Evolutionary conservation across 2,329 filamentous ascomycete genomes (phyloP), one percentile per base, ranked within the genome.

Genomic region (Colletotrichum nymphaeae): DNA sequence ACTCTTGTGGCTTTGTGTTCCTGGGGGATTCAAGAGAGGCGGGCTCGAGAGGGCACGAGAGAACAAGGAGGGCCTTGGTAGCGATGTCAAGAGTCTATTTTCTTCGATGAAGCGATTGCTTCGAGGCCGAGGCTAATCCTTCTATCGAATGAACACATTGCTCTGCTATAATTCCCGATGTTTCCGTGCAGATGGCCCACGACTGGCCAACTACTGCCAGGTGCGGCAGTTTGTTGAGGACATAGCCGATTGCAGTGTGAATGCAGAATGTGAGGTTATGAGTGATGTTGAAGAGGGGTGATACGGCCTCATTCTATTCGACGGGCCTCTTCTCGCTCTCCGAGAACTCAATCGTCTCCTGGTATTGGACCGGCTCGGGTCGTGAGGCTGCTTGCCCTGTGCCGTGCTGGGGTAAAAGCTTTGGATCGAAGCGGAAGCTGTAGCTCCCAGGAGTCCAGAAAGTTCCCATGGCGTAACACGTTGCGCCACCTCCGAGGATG

Each of bases 401-500:
- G 28, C 19, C 22, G 5, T 28, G 32, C 22, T 28, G 59, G 8
- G 24, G 26, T 11, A 24, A n/a, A 22, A 59, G 52, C 9, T 24
- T 26, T 6, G 55, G 37, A 37, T 71, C 66, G 4, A 79, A 59
- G 6, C 73, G 64, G 26, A 91, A 77, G 2, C 83, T 80, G 63
- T 86, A 92, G 14, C 87, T 84, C 1, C 90, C 90, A 37, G 87
- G 86, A 63, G 95, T 95, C 94, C 94, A 97, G 78, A 90, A 95
- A 7, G 93, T 94, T 1, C 95, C 95, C 88, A 97, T 97, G 0
- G 94, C 95, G 84, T 97, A 97, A 80, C 95, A 97, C 0, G 95
- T 94, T 19, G 93, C 94, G 49, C 95, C 95, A 19, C 95, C 95
- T 1, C 95, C 95, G 60, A 93, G 81, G 8, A 97, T 83, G 11